Evolutionary conservation across 768 basidiomycete species (phyloP), one percentile per base, ranked within the genome.

Genomic region (Floccularia luteovirens): DNA sequence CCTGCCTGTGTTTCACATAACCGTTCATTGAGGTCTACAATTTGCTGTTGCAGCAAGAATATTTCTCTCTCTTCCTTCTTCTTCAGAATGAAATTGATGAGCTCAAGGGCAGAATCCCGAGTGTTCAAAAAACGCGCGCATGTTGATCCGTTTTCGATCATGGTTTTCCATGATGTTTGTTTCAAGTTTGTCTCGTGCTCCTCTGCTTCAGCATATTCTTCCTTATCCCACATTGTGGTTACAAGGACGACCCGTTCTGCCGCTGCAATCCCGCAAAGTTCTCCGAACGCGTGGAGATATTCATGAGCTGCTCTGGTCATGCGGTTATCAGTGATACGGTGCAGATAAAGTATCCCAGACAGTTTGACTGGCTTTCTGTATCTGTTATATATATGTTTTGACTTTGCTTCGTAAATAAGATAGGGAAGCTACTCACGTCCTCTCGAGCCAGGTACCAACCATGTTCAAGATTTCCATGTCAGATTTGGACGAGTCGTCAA

Each of bases 181-280:
- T 41, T 32, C 17, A 66, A 52, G 38, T 63, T 47, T 17, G 37
- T 27, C 35, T 62, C 63, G 11, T 65, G 55, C 25, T 34, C 32
- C 19, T 45, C 27, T 3, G 14, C n/a, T 32, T 32, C 24, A 2
- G 58, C 62, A 28, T 5, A 8, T 12, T 39, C 14, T 5, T 5
- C n/a, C 8, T 7, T 14, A 44, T 59, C 59, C 66, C 64, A 69
- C 58, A 62, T 65, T 12, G 66, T 66, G 1, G 67, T 64, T 11
- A 53, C 58, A 12, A 69, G 45, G 11, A 59, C 42, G 3, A 69
- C 59, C 8, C 57, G 57, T 0, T 45, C 43, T 14, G 61, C 53
- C 14, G 50, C 54, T 11, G 38, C 41, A 24, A 50, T 47, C 6
- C 57, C 54, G 36, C 45, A 63, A 36, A 43, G 50, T 36, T 42